A percentile compares a stretch with the other conserved stretches of the same genome.
These are phyloP conservation scores for Kwoniella sp. DNA, from an alignment of 768 basidiomycete genomes.

Conservation along the genomic window DNA sequence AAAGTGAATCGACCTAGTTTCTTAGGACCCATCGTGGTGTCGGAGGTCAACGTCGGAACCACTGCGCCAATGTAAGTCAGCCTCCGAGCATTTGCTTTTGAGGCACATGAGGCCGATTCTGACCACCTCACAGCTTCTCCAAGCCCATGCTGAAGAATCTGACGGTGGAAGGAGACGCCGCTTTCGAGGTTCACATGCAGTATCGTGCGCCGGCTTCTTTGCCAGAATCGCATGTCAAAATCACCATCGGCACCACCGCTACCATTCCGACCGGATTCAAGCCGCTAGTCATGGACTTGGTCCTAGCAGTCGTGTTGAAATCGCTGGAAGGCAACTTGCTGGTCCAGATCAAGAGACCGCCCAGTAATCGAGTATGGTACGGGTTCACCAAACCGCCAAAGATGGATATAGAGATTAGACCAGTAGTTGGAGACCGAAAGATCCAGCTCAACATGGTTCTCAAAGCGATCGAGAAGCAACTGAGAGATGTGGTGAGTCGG, in stretches of 20 bases:
- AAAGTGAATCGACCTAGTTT: constrained; percentile 86
- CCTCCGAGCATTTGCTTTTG: neutral
- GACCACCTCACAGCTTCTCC: constrained; percentile 59
- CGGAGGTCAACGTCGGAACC: constrained; percentile 82
- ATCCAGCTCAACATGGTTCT: constrained; percentile 92
- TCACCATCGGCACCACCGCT: constrained; percentile 84
- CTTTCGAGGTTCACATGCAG: constrained; percentile 74
- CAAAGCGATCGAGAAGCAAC: constrained; percentile 77
- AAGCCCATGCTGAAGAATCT: constrained; percentile 98
- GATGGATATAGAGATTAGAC: constrained; percentile 84
- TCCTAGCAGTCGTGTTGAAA: constrained; percentile 78
- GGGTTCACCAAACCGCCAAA: constrained; percentile 78
- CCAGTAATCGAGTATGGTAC: constrained; percentile 93
- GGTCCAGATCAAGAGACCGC: constrained; percentile 80
- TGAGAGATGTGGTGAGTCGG: constrained; percentile 72
- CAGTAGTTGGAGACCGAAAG: constrained; percentile 88
- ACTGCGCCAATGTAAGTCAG: constrained; percentile 58
- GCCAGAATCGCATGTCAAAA: constrained; percentile 77
- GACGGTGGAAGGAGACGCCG: constrained; percentile 86
- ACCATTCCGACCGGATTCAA: constrained; percentile 81
- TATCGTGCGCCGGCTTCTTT: constrained; percentile 50
- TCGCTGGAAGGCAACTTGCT: constrained; percentile 88
- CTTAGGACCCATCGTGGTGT: constrained; percentile 76
- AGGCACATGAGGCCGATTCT: neutral
- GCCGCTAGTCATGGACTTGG: constrained; percentile 81